These are phyloP conservation scores for Cutaneotrichosporon sp. DNA, from an alignment of 1,284 basidiomycete species.

Conservation along the genomic window DNA sequence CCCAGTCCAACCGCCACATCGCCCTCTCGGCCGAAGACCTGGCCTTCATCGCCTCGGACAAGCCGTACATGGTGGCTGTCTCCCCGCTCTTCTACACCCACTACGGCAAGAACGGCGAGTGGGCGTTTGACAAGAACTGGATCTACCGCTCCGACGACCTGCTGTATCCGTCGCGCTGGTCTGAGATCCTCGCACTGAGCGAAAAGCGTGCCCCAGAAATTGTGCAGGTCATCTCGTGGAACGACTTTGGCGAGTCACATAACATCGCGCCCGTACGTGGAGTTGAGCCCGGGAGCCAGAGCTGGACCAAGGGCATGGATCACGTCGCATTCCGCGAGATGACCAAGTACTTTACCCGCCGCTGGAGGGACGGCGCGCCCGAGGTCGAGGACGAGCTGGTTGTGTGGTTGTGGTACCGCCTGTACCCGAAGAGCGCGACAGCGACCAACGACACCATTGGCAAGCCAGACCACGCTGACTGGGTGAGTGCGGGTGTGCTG, in stretches of 20 bases:
- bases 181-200: conserved; percentile 30
- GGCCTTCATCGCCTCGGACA: conserved; percentile 36
- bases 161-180: conserved; percentile 42
- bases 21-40: conserved; percentile 29
- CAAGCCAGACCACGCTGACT: conserved; percentile 36
- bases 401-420: conserved; percentile 43
- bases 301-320: conserved; percentile 43
- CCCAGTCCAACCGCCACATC: conserved; percentile 26
- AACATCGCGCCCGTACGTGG: conserved; percentile 43
- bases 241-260: conserved; percentile 49
- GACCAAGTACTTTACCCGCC: conserved; percentile 31
- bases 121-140: conserved; percentile 49
- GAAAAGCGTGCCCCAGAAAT: conserved; percentile 31
- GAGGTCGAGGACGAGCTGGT: conserved; percentile 16
- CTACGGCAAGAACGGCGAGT: conserved; percentile 44
- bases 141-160: conserved; percentile 49
- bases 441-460: conserved; percentile 31
- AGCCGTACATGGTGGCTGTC: conserved; percentile 59
- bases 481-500: conserved; percentile 26
- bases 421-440: conserved; percentile 24
- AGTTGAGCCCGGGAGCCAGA: conserved; percentile 42
- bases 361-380: conserved; percentile 28
- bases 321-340: conserved; percentile 46
- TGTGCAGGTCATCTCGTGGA: conserved; percentile 48
- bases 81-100: conserved; percentile 61